A percentile compares a stretch with the other conserved stretches of the same genome.
These are phyloP conservation scores for Xylariaceae sp. DNA, from an alignment of 2,329 filamentous ascomycete species.

Conservation along the genomic window DNA sequence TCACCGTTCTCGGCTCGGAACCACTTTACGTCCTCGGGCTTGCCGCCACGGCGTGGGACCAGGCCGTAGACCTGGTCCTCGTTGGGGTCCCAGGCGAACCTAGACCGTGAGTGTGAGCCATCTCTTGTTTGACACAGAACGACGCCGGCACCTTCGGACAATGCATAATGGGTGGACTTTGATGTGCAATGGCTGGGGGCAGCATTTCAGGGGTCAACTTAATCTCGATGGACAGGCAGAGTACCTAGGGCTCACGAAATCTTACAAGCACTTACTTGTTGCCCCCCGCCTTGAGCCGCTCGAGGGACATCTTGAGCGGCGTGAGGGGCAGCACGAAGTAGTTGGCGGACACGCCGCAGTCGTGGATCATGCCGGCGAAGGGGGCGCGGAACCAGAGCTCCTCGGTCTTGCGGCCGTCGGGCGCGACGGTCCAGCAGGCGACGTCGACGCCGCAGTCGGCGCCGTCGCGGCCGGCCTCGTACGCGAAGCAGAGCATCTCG, in stretches of 20 bases:
- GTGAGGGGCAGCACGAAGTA: constrained; percentile 40
- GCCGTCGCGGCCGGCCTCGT: constrained; percentile 37
- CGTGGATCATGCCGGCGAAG: constrained; percentile 46
- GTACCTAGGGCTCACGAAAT: too few relatives aligned
- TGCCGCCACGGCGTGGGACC: constrained; percentile 41
- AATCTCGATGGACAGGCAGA: too few relatives aligned
- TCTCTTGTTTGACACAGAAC: too few relatives aligned
- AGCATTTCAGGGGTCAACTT: too few relatives aligned
- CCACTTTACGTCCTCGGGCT: constrained; percentile 45
- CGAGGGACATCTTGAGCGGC: constrained; percentile 37
- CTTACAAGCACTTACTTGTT: too few relatives aligned
- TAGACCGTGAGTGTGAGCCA: too few relatives aligned
- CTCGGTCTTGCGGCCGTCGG: constrained; percentile 34
- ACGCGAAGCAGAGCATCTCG: constrained; percentile 45
- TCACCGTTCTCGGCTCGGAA: constrained; percentile 42
- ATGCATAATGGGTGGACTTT: too few relatives aligned
- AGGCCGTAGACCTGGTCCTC: constrained; percentile 50
- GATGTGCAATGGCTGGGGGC: too few relatives aligned
- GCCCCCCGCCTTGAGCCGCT: constrained; percentile 35
- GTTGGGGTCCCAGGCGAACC: constrained; percentile 44
- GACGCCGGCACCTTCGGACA: too few relatives aligned
- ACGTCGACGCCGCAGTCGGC: constrained; percentile 36
- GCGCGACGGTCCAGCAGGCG: constrained; percentile 38
- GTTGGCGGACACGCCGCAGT: constrained; percentile 39
- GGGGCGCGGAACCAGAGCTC: constrained; percentile 43